Percentiles rank a stretch among this genome's conserved stretches.
Conservation (phyloP, 169 alveolate genomes). For the Plasmodium malariae region DNA sequence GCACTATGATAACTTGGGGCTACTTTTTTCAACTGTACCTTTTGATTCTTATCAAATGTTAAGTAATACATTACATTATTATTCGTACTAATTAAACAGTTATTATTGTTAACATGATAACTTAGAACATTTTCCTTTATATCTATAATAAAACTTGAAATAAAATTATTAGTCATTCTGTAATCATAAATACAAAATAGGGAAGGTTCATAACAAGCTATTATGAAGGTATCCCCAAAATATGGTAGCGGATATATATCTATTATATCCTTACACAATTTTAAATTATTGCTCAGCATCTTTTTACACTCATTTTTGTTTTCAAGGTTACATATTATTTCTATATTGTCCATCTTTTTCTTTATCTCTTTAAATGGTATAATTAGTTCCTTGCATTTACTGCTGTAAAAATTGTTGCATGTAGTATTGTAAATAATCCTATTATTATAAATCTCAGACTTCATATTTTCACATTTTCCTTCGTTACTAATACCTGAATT, state of each 20-base stretch:
- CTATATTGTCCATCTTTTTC: conserved; percentile 3
- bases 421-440: background rate
- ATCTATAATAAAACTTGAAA: conserved; percentile 27
- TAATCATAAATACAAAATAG: conserved; percentile 34
- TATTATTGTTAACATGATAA: conserved; percentile 26
- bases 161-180: conserved; percentile 5
- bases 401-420: background rate
- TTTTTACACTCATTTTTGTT: background rate
- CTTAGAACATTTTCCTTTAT: conserved; percentile 33
- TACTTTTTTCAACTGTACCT: background rate
- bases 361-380: conserved; percentile 16
- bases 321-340: background rate
- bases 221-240: conserved; percentile 30
- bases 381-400: conserved; percentile 3
- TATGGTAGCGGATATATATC: conserved; percentile 31
- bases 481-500: too few relatives aligned
- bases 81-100: conserved; percentile 22
- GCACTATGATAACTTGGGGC: background rate
- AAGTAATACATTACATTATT: conserved; percentile 7
- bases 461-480: background rate
- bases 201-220: conserved; percentile 35
- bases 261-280: conserved; percentile 17
- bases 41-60: conserved; percentile 4
- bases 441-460: background rate
- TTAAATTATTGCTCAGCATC: background rate